Evolutionary conservation across 805 yeast species (phyloP).

Genomic region (Yamadazyma paraphyllophila): DNA sequence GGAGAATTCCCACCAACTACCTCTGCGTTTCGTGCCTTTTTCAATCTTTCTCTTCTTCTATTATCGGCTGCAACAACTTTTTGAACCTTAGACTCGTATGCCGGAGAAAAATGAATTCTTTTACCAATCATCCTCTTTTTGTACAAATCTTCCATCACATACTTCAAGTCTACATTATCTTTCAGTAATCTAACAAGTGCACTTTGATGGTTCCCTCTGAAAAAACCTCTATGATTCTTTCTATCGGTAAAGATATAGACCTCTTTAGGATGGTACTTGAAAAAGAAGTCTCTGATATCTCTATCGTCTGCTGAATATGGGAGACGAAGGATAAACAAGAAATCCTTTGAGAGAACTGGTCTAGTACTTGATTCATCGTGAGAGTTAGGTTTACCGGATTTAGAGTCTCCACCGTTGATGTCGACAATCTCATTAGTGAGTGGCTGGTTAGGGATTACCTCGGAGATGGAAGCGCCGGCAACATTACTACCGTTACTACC

Average conservation of each 20-base stretch:
- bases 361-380: neutral
- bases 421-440: too few relatives aligned
- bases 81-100: slow-evolving; percentile 41
- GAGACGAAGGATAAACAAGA: slow-evolving; percentile 44
- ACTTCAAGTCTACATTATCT: slow-evolving; percentile 37
- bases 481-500: too few relatives aligned
- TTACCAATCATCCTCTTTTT: slow-evolving; percentile 32
- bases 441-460: too few relatives aligned
- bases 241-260: slow-evolving; percentile 46
- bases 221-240: slow-evolving; percentile 23
- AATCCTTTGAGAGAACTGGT: slow-evolving; percentile 35
- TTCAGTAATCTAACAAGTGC: slow-evolving; percentile 48
- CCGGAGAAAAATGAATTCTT: slow-evolving; percentile 35
- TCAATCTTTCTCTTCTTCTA: slow-evolving; percentile 1
- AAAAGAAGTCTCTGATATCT: slow-evolving; percentile 44
- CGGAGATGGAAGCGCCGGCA: too few relatives aligned
- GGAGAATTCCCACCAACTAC: neutral
- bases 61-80: slow-evolving; percentile 38
- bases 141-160: slow-evolving; percentile 42
- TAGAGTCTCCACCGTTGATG: too few relatives aligned
- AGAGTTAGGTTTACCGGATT: too few relatives aligned
- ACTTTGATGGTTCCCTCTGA: slow-evolving; percentile 28
- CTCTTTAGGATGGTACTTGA: slow-evolving; percentile 44
- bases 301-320: slow-evolving; percentile 41
- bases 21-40: neutral